These are phyloP conservation scores for Xylogone sp. DNA, from an alignment of 2,329 filamentous ascomycete genomes.

Conservation along the genomic window DNA sequence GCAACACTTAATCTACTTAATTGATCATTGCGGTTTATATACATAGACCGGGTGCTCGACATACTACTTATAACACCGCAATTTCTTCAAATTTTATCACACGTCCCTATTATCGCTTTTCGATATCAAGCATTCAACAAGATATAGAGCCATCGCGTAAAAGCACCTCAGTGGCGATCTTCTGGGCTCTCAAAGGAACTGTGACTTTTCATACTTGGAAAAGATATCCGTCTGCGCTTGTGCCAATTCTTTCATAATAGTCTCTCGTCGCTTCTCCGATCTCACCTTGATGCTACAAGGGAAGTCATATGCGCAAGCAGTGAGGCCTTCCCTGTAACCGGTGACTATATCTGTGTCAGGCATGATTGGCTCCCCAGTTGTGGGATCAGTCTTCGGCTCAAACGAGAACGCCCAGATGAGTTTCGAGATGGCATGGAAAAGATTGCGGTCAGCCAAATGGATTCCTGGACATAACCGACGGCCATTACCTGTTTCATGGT, in stretches of 20 bases:
- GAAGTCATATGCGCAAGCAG: background rate
- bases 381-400: background rate
- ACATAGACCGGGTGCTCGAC: too few relatives aligned
- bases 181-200: too few relatives aligned
- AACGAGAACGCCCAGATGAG: conserved; percentile 30
- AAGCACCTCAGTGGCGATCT: too few relatives aligned
- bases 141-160: too few relatives aligned
- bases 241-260: background rate
- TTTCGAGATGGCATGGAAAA: conserved; percentile 26
- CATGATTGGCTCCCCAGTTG: background rate
- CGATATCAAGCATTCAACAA: too few relatives aligned
- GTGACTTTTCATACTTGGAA: background rate
- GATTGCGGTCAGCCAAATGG: conserved; percentile 29
- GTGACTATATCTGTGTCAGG: background rate
- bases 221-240: background rate
- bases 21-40: too few relatives aligned
- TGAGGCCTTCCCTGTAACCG: background rate
- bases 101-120: too few relatives aligned
- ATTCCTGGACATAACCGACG: conserved; percentile 32
- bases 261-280: background rate
- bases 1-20: too few relatives aligned
- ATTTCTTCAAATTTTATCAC: too few relatives aligned
- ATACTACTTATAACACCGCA: too few relatives aligned
- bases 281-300: background rate
- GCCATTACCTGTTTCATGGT: too few relatives aligned